These are phyloP conservation scores for Coemansia sp. DNA, from an alignment of 192 early-diverging fungal genomes.

Conservation along the genomic window DNA sequence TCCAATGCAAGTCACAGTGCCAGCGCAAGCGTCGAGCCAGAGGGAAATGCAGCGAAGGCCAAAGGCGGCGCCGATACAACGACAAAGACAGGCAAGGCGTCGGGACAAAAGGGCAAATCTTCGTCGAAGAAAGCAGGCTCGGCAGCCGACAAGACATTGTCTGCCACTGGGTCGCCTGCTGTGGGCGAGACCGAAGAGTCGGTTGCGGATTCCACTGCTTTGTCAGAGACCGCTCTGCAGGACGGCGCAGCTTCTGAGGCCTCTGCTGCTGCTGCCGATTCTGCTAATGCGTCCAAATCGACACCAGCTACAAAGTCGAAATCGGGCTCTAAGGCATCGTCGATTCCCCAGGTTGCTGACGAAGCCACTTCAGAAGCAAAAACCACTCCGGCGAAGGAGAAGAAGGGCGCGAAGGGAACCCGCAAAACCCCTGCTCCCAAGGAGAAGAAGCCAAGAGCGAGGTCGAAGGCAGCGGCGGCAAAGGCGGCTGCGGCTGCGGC, in stretches of 20 bases:
- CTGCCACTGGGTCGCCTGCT: neutral
- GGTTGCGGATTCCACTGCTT: neutral
- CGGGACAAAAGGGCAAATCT: neutral
- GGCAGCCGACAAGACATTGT: neutral
- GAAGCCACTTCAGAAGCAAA: conserved; percentile 7
- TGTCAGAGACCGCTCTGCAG: neutral
- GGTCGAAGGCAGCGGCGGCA: conserved; percentile 23
- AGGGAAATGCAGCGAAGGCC: neutral
- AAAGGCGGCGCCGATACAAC: neutral
- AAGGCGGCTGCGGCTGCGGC: conserved; percentile 6
- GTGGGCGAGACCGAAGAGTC: neutral
- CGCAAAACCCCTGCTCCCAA: conserved; percentile 24
- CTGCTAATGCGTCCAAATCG: neutral
- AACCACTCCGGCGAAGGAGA: conserved; percentile 16
- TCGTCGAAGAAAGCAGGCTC: conserved; percentile 5
- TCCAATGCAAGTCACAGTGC: conserved; percentile 6
- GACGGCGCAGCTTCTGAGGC: neutral
- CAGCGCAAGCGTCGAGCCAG: conserved; percentile 24
- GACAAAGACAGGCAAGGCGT: conserved; percentile 1
- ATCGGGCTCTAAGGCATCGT: conserved; percentile 5
- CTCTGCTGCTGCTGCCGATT: neutral
- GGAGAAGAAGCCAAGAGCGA: conserved; percentile 37
- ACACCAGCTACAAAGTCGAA: conserved; percentile 1
- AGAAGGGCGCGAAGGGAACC: conserved; percentile 14
- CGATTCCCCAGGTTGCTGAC: neutral